These are phyloP conservation scores for Gonapodya sp. DNA, from an alignment of 192 early-diverging fungal genomes.

Conservation along the genomic window DNA sequence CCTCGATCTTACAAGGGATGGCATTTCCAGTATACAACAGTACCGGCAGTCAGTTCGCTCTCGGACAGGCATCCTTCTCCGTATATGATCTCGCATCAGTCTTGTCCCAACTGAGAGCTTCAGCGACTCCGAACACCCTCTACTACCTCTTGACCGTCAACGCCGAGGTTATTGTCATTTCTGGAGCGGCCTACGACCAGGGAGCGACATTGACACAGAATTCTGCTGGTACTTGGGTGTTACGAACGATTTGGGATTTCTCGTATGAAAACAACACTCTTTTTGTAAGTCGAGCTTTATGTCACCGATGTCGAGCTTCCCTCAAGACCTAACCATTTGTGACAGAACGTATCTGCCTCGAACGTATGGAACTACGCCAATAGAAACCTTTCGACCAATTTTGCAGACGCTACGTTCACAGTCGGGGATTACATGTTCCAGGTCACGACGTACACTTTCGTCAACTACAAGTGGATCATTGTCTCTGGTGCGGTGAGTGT, in stretches of 20 bases:
- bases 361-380: background rate
- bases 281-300: background rate
- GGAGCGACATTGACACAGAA: background rate
- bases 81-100: background rate
- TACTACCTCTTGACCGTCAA: constrained; percentile 1
- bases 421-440: background rate
- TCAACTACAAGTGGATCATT: background rate
- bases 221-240: background rate
- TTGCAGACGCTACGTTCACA: background rate
- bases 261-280: background rate
- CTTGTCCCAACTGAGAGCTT: constrained; percentile 3
- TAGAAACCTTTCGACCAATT: background rate
- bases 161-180: background rate
- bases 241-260: background rate
- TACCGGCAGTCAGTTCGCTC: background rate
- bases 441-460: background rate
- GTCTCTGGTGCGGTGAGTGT: background rate
- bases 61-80: background rate
- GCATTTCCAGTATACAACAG: background rate
- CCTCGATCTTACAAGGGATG: background rate
- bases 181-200: background rate
- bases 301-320: background rate
- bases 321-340: background rate
- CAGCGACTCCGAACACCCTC: background rate
- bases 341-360: background rate